Percentiles rank a stretch among this genome's conserved stretches.
These are phyloP conservation scores for Stentor roeselii DNA, from an alignment of 73 alveolate species.

Conservation along the genomic window DNA sequence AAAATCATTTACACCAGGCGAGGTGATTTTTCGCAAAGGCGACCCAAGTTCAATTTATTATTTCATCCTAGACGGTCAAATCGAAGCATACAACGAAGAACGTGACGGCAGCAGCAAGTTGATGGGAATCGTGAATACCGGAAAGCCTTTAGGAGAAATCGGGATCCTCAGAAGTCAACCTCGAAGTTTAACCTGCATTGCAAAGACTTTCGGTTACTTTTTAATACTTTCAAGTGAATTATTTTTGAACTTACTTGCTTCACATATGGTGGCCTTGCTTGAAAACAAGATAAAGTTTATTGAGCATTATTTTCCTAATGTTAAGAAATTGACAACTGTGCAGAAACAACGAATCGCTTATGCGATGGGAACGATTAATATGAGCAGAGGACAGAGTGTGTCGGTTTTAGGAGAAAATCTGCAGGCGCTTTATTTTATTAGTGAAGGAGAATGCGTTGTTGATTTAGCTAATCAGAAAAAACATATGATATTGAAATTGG, in stretches of 20 bases:
- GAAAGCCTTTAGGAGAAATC: constrained; percentile 17
- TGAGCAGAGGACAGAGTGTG: background rate
- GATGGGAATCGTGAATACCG: background rate
- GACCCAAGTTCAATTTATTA: constrained; percentile 10
- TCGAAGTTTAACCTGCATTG: background rate
- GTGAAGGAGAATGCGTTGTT: background rate
- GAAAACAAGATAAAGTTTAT: background rate
- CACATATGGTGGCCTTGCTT: background rate
- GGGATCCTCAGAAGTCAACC: constrained; percentile 13
- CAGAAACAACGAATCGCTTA: background rate
- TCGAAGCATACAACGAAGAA: background rate
- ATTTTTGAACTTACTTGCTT: background rate
- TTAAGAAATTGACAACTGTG: background rate
- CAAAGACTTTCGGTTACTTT: background rate
- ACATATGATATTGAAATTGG: background rate
- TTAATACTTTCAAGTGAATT: background rate
- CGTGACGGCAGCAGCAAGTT: background rate
- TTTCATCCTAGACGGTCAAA: background rate
- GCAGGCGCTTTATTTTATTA: background rate
- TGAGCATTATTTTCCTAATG: background rate
- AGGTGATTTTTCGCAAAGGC: background rate
- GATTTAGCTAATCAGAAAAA: too few species aligned
- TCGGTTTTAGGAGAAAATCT: background rate
- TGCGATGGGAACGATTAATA: background rate
- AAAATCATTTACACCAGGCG: background rate